Base-by-base conservation (phyloP, 176 grass and related monocot species). In the Chloris gayana region DNA sequence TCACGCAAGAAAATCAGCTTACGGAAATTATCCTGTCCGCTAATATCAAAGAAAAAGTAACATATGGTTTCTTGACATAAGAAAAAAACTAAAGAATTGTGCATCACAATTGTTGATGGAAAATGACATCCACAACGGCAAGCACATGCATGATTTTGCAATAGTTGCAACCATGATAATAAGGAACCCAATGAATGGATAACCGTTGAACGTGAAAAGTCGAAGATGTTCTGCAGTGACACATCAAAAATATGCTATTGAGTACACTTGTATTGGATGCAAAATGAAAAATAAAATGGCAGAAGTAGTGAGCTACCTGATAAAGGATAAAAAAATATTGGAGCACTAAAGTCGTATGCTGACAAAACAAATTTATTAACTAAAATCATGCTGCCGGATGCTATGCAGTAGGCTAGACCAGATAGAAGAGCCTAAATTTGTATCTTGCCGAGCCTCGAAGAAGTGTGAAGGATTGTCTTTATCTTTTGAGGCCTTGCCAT, bases 281-380 rank as follows among this genome's bases (percentile, higher is more conserved):
- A 56, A 88, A 71, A 9, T 64, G 42, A 11, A 72, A 86, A 62
- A 14, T 53, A 69, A 71, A 78, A 7, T n/a, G 15, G 27, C 14
- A 83, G 74, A 8, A 70, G 34, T 39, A 72, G 37, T 14, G 33
- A 14, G 31, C 62, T 74, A 95, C 95, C 95, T 98, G 95, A 72
- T 98, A 98, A 53, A 98, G 72, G 92, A 98, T 98, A 69, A 98
- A 84, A n/a, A n/a, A 85, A 98, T 73, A 98, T 93, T 66, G 92
- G 92, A 84, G 95, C 95, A 79, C 54, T 89, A 78, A 98, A 98
- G 87, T 89, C 81, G 33, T 93, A 98, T 72, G 78, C 92, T 68
- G 92, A 98, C 31, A 98, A 65, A 39, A 98, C 78, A 85, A 83
- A 94, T 53, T 98, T 98, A 80, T 98, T 98, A 51, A 98, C 84